These are phyloP conservation scores for Hamamelis virginiana DNA, from an alignment of 164 flowering plant genomes.

Conservation along the genomic window DNA sequence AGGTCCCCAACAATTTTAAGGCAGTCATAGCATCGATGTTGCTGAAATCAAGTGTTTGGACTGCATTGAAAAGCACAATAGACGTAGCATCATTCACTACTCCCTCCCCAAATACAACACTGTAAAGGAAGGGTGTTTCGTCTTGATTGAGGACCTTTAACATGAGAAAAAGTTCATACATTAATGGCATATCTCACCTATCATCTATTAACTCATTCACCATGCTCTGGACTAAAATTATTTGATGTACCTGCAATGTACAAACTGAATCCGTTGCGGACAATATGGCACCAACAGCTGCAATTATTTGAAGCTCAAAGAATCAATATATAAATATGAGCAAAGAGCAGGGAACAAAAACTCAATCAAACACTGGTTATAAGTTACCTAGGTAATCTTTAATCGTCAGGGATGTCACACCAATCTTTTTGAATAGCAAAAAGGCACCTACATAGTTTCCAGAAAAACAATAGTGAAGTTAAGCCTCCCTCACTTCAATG, in stretches of 20 bases:
- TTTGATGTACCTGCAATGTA: conserved; percentile 48
- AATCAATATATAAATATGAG: conserved; percentile 1
- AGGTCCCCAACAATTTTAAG: conserved; percentile 47
- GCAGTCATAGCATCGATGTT: conserved; percentile 33
- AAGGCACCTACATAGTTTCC: conserved; percentile 36
- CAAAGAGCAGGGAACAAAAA: background rate
- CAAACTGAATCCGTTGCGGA: conserved; percentile 72
- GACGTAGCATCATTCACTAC: conserved; percentile 77
- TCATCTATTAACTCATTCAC: background rate
- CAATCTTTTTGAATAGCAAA: conserved; percentile 47
- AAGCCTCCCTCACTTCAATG: background rate
- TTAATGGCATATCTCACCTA: conserved; percentile 1
- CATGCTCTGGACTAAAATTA: background rate
- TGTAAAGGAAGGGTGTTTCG: conserved; percentile 64
- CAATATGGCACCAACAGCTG: conserved; percentile 65
- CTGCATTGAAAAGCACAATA: conserved; percentile 61
- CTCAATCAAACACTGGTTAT: background rate
- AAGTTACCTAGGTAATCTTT: conserved; percentile 56
- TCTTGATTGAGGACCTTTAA: conserved; percentile 67
- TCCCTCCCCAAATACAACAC: conserved; percentile 70
- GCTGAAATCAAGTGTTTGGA: conserved; percentile 47
- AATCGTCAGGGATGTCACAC: conserved; percentile 33
- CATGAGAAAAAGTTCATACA: background rate
- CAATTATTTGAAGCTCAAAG: conserved; percentile 11
- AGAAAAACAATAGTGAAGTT: conserved; percentile 4